Percentiles rank a stretch among this genome's conserved stretches.
Conservation (phyloP, 2,329 filamentous ascomycete genomes). For the Aureobasidium sp. region DNA sequence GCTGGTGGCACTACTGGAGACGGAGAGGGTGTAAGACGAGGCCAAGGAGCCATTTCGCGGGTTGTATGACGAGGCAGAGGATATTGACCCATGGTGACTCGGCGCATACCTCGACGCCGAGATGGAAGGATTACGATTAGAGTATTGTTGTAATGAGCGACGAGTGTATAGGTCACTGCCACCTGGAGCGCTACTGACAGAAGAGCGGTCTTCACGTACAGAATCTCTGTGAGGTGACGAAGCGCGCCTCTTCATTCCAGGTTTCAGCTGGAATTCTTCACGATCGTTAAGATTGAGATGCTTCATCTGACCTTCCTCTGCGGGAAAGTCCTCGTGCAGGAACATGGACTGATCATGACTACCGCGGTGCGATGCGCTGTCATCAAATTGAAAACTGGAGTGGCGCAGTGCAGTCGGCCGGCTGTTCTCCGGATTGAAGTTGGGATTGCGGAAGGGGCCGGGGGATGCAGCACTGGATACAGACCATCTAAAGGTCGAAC, state of each 20-base stretch:
- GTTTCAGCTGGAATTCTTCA: constrained; percentile 40
- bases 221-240: constrained; percentile 56
- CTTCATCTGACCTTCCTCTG: constrained; percentile 48
- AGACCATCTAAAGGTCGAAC: constrained; percentile 36
- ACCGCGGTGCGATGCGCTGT: constrained; percentile 49
- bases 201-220: constrained; percentile 40
- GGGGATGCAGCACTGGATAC: constrained; percentile 36
- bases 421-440: constrained; percentile 25
- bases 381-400: constrained; percentile 32
- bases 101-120: constrained; percentile 47
- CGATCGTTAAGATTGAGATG: constrained; percentile 50
- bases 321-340: constrained; percentile 42
- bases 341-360: constrained; percentile 57
- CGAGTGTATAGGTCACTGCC: constrained; percentile 46
- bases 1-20: constrained; percentile 60
- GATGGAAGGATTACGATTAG: constrained; percentile 48
- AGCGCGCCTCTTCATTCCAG: constrained; percentile 57
- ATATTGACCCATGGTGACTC: constrained; percentile 54
- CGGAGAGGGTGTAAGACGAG: constrained; percentile 51
- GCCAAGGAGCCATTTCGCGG: constrained; percentile 56
- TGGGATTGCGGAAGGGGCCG: constrained; percentile 39
- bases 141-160: constrained; percentile 50
- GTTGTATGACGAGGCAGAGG: constrained; percentile 57
- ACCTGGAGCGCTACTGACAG: constrained; percentile 37
- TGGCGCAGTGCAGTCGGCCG: constrained; percentile 32